phyloP scores from a whole-genome alignment of 2,329 filamentous ascomycete species.

The Aspergillus unguis region DNA sequence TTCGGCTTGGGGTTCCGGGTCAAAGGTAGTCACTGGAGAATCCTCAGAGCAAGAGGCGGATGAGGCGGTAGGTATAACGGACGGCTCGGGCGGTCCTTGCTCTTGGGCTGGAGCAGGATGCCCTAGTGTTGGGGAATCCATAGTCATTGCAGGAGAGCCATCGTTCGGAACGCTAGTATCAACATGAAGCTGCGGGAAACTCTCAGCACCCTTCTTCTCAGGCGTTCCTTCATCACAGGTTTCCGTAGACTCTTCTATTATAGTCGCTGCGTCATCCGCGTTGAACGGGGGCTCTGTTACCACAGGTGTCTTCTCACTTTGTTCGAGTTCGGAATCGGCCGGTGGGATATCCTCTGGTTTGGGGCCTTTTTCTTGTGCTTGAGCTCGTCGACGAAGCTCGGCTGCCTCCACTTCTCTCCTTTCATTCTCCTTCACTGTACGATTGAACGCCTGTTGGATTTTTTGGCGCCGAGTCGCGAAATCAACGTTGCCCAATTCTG shows the following conservation, averaged over 20 bases:
- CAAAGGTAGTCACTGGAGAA: conserved; percentile 62
- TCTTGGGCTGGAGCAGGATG: conserved; percentile 18
- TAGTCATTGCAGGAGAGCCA: conserved; percentile 22
- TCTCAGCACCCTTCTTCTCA: conserved; percentile 8
- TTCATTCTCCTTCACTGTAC: conserved; percentile 69
- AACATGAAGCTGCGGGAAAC: conserved; percentile 26
- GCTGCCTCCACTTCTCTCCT: conserved; percentile 57
- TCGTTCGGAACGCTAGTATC: conserved; percentile 22
- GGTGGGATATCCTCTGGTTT: conserved; percentile 45
- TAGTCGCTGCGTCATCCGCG: conserved; percentile 22
- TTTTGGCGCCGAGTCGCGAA: conserved; percentile 77
- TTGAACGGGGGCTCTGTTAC: conserved; percentile 6
- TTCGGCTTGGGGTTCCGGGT: conserved; percentile 68
- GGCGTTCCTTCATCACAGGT: conserved; percentile 13
- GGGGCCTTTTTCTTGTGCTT: conserved; percentile 40
- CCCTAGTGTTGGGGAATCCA: conserved; percentile 47
- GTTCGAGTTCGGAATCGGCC: conserved; percentile 23
- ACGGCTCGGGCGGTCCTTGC: conserved; percentile 6
- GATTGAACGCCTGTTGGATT: conserved; percentile 81
- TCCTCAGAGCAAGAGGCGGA: conserved; percentile 56
- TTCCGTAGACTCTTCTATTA: conserved; percentile 20
- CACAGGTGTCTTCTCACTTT: conserved; percentile 15
- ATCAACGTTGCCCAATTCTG: conserved; percentile 72
- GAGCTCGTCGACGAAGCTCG: conserved; percentile 45
- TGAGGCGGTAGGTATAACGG: conserved; percentile 23